A percentile compares a stretch with the other conserved stretches of the same genome.
These are phyloP conservation scores for Fraxinus platypoda DNA, from an alignment of 305 asterid species.

Conservation along the genomic window DNA sequence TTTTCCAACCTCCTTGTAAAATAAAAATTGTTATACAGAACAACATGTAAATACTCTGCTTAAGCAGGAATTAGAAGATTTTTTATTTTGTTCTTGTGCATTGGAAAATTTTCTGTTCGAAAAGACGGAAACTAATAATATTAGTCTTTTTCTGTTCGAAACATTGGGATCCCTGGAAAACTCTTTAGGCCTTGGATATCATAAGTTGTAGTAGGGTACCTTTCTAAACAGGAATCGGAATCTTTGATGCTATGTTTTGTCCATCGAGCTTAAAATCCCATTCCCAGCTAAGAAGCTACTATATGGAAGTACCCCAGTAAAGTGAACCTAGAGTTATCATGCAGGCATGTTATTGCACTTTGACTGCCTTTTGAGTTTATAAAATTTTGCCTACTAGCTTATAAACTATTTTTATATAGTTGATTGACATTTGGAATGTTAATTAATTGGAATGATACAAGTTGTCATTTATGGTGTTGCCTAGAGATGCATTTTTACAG, in stretches of 20 bases:
- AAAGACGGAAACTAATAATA: background rate
- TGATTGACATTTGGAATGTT: background rate
- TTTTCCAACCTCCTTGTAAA: background rate
- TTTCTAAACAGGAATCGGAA: background rate
- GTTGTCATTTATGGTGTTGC: conserved; percentile 18
- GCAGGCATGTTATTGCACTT: conserved; percentile 27
- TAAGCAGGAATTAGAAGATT: background rate
- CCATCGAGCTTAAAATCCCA: background rate
- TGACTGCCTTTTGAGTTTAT: background rate
- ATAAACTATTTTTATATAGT: background rate
- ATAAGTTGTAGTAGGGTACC: background rate
- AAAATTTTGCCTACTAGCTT: background rate
- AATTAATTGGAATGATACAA: background rate
- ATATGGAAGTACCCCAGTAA: background rate
- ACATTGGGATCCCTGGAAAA: background rate
- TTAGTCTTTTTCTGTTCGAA: background rate
- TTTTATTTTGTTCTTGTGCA: background rate
- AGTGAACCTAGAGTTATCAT: conserved; percentile 14
- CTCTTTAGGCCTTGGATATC: background rate
- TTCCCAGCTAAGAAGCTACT: background rate
- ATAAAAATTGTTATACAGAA: background rate
- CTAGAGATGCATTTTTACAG: conserved; percentile 22
- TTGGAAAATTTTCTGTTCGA: background rate
- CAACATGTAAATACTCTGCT: background rate
- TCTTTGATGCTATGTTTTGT: background rate